phyloP scores from a whole-genome alignment of 495 filamentous ascomycete genomes.

The Hyaloscypha hepaticicola region DNA sequence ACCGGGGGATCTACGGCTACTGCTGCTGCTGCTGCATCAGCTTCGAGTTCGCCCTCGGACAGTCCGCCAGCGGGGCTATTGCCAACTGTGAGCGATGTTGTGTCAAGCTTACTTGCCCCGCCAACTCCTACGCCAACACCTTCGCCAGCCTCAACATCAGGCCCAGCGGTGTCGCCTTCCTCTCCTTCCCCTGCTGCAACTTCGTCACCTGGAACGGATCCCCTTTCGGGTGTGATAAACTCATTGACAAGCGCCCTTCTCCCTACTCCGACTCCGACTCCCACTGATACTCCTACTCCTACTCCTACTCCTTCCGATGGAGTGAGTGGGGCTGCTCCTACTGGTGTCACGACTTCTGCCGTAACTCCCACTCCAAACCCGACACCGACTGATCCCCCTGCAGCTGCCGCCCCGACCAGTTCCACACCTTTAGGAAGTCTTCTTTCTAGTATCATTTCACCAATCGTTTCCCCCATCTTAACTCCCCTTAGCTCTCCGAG shows the following conservation, averaged over 20 bases:
- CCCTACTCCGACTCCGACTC: not conserved
- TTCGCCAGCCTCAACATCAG: slow-evolving; percentile 24
- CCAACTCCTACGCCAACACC: not conserved
- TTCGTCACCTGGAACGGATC: not conserved
- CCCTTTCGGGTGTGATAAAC: not conserved
- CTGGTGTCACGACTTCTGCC: not conserved
- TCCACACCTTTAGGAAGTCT: slow-evolving; percentile 26
- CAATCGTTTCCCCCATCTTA: not conserved
- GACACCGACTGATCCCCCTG: no score
- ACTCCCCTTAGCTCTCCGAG: not conserved
- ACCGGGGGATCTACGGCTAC: slow-evolving; percentile 20
- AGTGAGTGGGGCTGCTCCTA: not conserved
- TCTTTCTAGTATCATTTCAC: slow-evolving; percentile 21
- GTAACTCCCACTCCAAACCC: not conserved
- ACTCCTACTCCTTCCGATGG: not conserved
- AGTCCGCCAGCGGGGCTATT: not conserved
- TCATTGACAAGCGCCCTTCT: not conserved
- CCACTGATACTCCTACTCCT: not conserved
- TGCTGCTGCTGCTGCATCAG: slow-evolving; percentile 25
- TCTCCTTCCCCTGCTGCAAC: not conserved
- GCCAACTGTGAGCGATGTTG: not conserved
- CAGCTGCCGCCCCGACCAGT: slow-evolving; percentile 23
- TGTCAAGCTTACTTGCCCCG: not conserved
- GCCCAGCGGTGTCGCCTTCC: slow-evolving; percentile 31
- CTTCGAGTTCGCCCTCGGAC: slow-evolving; percentile 8